These are phyloP conservation scores for Neoboletus subvelutipes DNA, from an alignment of 768 basidiomycete genomes.

Conservation along the genomic window DNA sequence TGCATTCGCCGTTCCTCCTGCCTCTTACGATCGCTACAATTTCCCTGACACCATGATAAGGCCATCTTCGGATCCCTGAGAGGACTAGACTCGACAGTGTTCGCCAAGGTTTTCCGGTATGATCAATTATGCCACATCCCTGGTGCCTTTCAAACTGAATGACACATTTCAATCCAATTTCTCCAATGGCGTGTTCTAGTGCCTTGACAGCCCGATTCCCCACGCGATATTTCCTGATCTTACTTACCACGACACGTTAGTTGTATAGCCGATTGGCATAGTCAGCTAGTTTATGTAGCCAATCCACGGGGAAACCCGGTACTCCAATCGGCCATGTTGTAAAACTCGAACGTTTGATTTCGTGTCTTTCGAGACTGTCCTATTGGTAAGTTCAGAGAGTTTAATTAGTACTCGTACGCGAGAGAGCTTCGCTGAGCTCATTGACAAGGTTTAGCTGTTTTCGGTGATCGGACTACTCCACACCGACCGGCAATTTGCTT, in stretches of 20 bases:
- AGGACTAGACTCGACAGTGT: constrained; percentile 24
- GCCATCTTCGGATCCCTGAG: constrained; percentile 30
- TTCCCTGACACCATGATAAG: constrained; percentile 26
- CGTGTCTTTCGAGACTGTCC: constrained; percentile 5
- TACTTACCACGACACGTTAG: constrained; percentile 6
- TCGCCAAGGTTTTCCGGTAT: constrained; percentile 21
- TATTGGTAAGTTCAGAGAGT: constrained; percentile 21
- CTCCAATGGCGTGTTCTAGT: constrained; percentile 20
- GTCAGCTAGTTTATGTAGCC: constrained; percentile 3
- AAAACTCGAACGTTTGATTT: constrained; percentile 7
- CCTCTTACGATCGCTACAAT: constrained; percentile 20
- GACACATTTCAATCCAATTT: constrained; percentile 7
- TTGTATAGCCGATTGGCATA: constrained; percentile 10
- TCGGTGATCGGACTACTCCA: constrained; percentile 29
- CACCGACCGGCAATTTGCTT: constrained; percentile 25
- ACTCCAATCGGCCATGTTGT: constrained; percentile 9
- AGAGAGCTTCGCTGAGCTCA: constrained; percentile 31
- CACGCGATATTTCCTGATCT: constrained; percentile 9
- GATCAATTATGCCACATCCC: constrained; percentile 21
- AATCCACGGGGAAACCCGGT: constrained; percentile 9
- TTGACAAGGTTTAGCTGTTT: constrained; percentile 26
- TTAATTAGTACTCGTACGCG: constrained; percentile 22
- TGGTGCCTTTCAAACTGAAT: constrained; percentile 21
- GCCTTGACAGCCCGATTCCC: constrained; percentile 20
- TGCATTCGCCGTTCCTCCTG: constrained; percentile 28